Evolutionary conservation across 2,329 filamentous ascomycete species (phyloP).

Genomic region (Cordyceps cicadae): DNA sequence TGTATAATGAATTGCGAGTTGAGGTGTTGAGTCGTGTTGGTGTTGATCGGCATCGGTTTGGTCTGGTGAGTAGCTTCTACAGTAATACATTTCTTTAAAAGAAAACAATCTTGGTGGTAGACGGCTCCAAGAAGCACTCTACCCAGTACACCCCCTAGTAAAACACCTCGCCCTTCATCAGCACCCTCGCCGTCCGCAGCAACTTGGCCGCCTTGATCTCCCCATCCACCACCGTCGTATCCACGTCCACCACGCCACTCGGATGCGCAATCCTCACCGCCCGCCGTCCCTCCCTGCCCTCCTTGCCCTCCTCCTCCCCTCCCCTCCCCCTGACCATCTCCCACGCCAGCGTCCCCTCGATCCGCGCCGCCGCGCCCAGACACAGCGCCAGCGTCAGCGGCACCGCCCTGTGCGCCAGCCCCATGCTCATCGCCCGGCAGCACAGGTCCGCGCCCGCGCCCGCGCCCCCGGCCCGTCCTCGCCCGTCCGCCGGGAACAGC

Average conservation of each 20-base stretch:
- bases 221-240: constrained; percentile 31
- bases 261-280: constrained; percentile 38
- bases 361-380: constrained; percentile 39
- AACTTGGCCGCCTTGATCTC: constrained; percentile 36
- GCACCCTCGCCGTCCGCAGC: constrained; percentile 37
- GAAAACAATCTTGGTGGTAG: too few species aligned
- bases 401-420: constrained; percentile 47
- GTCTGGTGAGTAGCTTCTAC: too few species aligned
- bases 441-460: constrained; percentile 30
- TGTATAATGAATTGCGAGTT: too few species aligned
- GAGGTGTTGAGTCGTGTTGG: not conserved
- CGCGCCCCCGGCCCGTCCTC: too few species aligned
- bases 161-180: constrained; percentile 43
- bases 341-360: constrained; percentile 34
- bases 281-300: not conserved
- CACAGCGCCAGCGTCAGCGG: constrained; percentile 48
- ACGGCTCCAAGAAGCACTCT: too few species aligned
- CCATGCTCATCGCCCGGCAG: constrained; percentile 44
- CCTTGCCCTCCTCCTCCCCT: not conserved
- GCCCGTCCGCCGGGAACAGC: constrained; percentile 33
- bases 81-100: too few species aligned
- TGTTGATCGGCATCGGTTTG: too few species aligned
- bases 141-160: constrained; percentile 24
- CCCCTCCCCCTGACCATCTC: not conserved
- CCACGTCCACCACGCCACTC: constrained; percentile 38